These are phyloP conservation scores for Lichtheimia corymbifera DNA, from an alignment of 371 early-diverging fungal genomes.

Conservation along the genomic window DNA sequence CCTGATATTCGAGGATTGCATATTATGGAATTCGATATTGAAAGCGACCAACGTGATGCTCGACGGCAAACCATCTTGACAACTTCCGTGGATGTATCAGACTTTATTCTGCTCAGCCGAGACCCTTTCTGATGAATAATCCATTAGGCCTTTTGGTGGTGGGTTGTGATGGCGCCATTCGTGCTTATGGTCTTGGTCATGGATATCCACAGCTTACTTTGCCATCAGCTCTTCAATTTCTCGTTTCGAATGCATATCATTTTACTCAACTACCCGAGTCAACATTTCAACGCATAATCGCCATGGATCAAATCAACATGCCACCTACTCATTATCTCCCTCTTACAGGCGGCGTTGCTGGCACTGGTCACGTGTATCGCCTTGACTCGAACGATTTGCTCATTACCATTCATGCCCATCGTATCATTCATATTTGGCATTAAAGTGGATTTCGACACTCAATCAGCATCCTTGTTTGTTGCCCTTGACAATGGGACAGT, in stretches of 20 bases:
- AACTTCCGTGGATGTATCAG: slow-evolving; percentile 44
- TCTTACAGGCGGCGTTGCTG: slow-evolving; percentile 48
- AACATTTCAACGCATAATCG: slow-evolving; percentile 26
- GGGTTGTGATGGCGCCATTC: slow-evolving; percentile 35
- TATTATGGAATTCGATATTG: slow-evolving; percentile 43
- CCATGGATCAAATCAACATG: slow-evolving; percentile 2
- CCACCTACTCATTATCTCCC: slow-evolving; percentile 38
- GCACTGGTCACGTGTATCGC: slow-evolving; percentile 42
- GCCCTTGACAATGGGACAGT: slow-evolving; percentile 43
- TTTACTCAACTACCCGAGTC: slow-evolving; percentile 24
- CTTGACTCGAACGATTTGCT: slow-evolving; percentile 50
- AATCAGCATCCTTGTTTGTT: slow-evolving; percentile 27
- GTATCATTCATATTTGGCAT: slow-evolving; percentile 50
- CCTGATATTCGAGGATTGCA: slow-evolving; percentile 50
- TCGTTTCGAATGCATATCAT: slow-evolving; percentile 33
- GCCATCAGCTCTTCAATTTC: slow-evolving; percentile 50
- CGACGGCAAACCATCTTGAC: slow-evolving; percentile 49
- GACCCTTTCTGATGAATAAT: slow-evolving; percentile 46
- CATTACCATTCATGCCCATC: slow-evolving; percentile 48
- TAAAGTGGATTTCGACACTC: slow-evolving; percentile 40
- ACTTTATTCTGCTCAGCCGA: slow-evolving; percentile 48
- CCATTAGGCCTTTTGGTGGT: slow-evolving; percentile 50
- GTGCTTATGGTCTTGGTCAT: slow-evolving; percentile 29
- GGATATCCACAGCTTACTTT: slow-evolving; percentile 35
- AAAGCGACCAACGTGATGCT: slow-evolving; percentile 39